Conservation (phyloP, 129 eudicot genomes). For the Lonicera japonica region DNA sequence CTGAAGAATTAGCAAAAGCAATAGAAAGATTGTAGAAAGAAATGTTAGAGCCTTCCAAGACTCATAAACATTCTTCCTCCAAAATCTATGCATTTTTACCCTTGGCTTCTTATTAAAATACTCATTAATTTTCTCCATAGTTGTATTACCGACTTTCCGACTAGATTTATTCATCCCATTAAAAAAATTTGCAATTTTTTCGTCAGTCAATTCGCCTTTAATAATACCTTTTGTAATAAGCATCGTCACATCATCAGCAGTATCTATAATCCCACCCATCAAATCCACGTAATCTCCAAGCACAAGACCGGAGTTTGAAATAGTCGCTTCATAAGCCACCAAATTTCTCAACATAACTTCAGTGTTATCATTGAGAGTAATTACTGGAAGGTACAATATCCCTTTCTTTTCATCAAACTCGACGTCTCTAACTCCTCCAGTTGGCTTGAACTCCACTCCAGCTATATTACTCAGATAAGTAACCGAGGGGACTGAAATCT, state of each 20-base stretch:
- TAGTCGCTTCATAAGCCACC: slow-evolving; percentile 40
- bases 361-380: slow-evolving; percentile 30
- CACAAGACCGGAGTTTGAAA: slow-evolving; percentile 1
- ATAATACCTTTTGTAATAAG: slow-evolving; percentile 21
- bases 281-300: slow-evolving; percentile 24
- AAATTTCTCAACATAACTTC: slow-evolving; percentile 45
- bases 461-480: slow-evolving; percentile 25
- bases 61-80: slow-evolving; percentile 21
- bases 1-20: slow-evolving; percentile 26
- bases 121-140: slow-evolving; percentile 28
- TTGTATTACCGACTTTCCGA: slow-evolving; percentile 12
- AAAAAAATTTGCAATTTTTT: slow-evolving; percentile 30
- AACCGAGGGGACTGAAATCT: slow-evolving; percentile 46
- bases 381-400: slow-evolving; percentile 32
- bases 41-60: slow-evolving; percentile 26
- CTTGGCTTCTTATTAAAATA: slow-evolving; percentile 15
- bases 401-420: slow-evolving; percentile 19
- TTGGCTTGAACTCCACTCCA: slow-evolving; percentile 27
- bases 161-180: slow-evolving; percentile 25
- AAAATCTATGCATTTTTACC: slow-evolving; percentile 20
- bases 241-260: slow-evolving; percentile 30
- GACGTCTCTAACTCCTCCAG: slow-evolving; percentile 23
- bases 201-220: slow-evolving; percentile 13
- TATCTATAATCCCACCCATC: slow-evolving; percentile 41
- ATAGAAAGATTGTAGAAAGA: slow-evolving; percentile 20